phyloP scores from a whole-genome alignment of 352 stramenopile genomes.

The Salisapilia sapeloensis region DNA sequence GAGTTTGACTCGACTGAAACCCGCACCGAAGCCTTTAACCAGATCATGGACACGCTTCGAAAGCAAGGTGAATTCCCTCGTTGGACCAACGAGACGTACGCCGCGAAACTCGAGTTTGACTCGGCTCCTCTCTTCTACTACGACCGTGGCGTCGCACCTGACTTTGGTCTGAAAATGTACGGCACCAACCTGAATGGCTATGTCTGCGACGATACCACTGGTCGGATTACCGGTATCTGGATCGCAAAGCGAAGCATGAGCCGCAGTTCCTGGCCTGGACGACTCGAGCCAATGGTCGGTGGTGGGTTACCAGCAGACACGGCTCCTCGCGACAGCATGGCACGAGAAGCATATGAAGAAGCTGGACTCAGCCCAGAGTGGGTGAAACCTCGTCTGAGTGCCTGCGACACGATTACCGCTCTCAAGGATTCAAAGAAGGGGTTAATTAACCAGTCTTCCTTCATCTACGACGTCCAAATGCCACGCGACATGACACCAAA shows the following conservation, averaged over 20 bases:
- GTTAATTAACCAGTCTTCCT: conserved; percentile 50
- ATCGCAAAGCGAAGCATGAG: conserved; percentile 28
- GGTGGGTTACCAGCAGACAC: conserved; percentile 29
- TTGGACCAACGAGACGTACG: conserved; percentile 51
- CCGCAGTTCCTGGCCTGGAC: conserved; percentile 30
- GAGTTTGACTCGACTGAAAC: no score
- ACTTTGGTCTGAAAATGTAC: conserved; percentile 48
- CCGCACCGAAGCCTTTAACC: conserved; percentile 24
- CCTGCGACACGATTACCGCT: conserved; percentile 37
- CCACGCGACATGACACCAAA: conserved; percentile 12
- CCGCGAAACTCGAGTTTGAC: conserved; percentile 22
- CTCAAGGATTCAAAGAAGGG: conserved; percentile 30
- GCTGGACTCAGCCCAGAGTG: conserved; percentile 22
- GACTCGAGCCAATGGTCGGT: conserved; percentile 42
- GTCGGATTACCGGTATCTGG: conserved; percentile 28
- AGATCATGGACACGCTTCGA: conserved; percentile 17
- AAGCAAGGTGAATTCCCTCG: conserved; percentile 21
- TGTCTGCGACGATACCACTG: conserved; percentile 10
- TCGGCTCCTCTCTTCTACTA: conserved; percentile 37
- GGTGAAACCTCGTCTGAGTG: conserved; percentile 11
- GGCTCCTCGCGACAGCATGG: conserved; percentile 43
- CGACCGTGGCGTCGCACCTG: conserved; percentile 33
- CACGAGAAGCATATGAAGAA: conserved; percentile 52
- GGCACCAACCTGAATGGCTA: conserved; percentile 60
- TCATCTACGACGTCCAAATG: conserved; percentile 47